Evolutionary conservation across 1,139 yeast genomes (phyloP).

Genomic region (Pichia sp.): DNA sequence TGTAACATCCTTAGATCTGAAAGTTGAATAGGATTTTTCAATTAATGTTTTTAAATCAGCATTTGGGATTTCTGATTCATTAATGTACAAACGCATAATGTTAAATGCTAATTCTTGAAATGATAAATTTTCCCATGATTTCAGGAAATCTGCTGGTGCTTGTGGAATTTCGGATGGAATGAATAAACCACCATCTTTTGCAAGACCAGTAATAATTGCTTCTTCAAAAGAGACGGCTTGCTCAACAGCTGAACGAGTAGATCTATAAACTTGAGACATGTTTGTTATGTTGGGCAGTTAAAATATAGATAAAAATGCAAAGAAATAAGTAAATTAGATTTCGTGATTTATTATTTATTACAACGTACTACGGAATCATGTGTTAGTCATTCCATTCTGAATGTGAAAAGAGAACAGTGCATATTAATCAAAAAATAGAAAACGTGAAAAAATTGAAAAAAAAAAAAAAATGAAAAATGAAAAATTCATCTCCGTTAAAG

Average conservation of each 20-base stretch:
- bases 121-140: constrained; percentile 64
- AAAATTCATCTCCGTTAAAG: too few relatives aligned
- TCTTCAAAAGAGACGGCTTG: constrained; percentile 76
- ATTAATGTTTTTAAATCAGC: constrained; percentile 60
- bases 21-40: constrained; percentile 75
- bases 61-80: constrained; percentile 61
- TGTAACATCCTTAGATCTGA: constrained; percentile 79
- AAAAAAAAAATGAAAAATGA: too few relatives aligned
- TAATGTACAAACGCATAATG: constrained; percentile 74
- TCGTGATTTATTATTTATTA: too few relatives aligned
- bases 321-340: too few relatives aligned
- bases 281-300: background rate
- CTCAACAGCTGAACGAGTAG: constrained; percentile 65
- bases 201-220: constrained; percentile 89
- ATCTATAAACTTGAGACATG: constrained; percentile 60
- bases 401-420: too few relatives aligned
- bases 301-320: too few relatives aligned
- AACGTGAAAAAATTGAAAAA: too few relatives aligned
- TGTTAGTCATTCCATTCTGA: too few relatives aligned
- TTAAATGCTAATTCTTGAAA: constrained; percentile 85
- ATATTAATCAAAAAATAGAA: too few relatives aligned
- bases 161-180: constrained; percentile 79
- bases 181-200: constrained; percentile 93
- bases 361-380: too few relatives aligned
- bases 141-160: constrained; percentile 52